These are phyloP conservation scores for Pythium oligandrum DNA, from an alignment of 352 stramenopile genomes.

Conservation along the genomic window DNA sequence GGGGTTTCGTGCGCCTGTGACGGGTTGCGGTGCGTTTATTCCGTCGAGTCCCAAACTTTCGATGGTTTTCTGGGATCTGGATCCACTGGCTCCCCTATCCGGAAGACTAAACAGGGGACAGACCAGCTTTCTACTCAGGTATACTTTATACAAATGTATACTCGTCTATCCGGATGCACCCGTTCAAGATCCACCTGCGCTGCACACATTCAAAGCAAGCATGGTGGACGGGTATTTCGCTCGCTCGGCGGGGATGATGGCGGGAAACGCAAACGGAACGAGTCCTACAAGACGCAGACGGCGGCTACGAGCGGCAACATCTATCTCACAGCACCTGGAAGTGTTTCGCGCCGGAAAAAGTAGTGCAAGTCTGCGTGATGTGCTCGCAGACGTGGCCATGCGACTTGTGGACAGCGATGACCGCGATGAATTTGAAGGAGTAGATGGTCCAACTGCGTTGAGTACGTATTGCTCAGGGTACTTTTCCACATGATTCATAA, in stretches of 20 bases:
- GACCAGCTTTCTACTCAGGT: no score
- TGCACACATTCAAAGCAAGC: not conserved
- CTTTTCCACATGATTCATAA: slow-evolving; percentile 24
- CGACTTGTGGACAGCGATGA: slow-evolving; percentile 43
- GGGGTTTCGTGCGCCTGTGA: no score
- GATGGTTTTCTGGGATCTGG: slow-evolving; percentile 3
- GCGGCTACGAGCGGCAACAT: not conserved
- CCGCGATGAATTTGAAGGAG: slow-evolving; percentile 44
- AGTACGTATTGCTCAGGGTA: slow-evolving; percentile 39
- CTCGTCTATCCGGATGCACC: no score
- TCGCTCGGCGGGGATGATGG: slow-evolving; percentile 1
- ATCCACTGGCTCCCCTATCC: not conserved
- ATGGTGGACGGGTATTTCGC: slow-evolving; percentile 17
- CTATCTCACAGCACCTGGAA: slow-evolving; percentile 38
- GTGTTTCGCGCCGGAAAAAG: slow-evolving; percentile 28
- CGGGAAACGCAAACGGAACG: not conserved
- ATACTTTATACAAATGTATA: no score
- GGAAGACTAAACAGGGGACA: no score
- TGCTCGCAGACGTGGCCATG: slow-evolving; percentile 55
- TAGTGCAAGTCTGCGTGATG: slow-evolving; percentile 28
- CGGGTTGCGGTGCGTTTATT: no score
- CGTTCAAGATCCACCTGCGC: no score
- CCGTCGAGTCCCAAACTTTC: not conserved
- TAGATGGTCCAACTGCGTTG: slow-evolving; percentile 50
- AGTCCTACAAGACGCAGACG: not conserved